Evolutionary conservation across 352 stramenopile species (phyloP).

Genomic region (Pythium rishiriense): DNA sequence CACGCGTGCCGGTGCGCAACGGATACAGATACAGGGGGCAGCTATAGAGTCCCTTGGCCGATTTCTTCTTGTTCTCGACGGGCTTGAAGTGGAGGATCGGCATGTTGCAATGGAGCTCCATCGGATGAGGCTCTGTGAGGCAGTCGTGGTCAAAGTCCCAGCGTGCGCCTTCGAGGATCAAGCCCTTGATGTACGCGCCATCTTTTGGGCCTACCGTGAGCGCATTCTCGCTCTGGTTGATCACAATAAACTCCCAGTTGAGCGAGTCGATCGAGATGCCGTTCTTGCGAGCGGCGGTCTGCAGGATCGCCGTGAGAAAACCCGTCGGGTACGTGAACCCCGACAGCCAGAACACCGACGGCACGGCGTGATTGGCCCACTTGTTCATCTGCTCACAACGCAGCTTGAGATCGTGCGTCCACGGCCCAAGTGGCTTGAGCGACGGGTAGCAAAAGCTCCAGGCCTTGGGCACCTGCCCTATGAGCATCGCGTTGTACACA

Average conservation of each 20-base stretch:
- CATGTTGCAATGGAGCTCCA: constrained; percentile 92
- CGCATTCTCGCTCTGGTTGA: constrained; percentile 88
- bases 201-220: constrained; percentile 84
- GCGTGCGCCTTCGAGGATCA: constrained; percentile 91
- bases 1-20: constrained; percentile 92
- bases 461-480: constrained; percentile 84
- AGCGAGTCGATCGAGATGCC: constrained; percentile 95
- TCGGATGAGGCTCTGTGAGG: constrained; percentile 88
- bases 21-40: constrained; percentile 97
- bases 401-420: constrained; percentile 91
- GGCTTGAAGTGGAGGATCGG: constrained; percentile 95
- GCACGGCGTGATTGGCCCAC: constrained; percentile 86
- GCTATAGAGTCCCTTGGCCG: constrained; percentile 90
- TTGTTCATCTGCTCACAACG: constrained; percentile 90
- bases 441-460: constrained; percentile 96
- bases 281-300: constrained; percentile 94
- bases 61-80: constrained; percentile 94
- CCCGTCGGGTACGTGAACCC: constrained; percentile 97
- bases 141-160: constrained; percentile 93
- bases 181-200: constrained; percentile 89
- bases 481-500: constrained; percentile 90
- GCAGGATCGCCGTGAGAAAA: constrained; percentile 95
- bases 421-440: constrained; percentile 92
- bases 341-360: constrained; percentile 93
- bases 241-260: constrained; percentile 94